These are phyloP conservation scores for Paramecium sonneborni DNA, from an alignment of 73 alveolate species.

Conservation along the genomic window DNA sequence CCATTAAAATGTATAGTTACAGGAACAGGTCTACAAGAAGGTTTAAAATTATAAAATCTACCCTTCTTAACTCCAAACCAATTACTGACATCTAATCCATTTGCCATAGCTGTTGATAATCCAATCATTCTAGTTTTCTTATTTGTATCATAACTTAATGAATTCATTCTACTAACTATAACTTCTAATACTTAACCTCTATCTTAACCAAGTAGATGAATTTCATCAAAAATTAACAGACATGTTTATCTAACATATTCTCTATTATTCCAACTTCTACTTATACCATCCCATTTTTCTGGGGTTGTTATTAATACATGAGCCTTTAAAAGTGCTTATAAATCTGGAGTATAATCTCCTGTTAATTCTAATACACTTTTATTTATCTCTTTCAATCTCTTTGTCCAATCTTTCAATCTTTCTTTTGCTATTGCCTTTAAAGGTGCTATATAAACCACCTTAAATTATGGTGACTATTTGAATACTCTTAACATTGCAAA, in stretches of 20 bases:
- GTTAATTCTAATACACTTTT: slow-evolving; percentile 93
- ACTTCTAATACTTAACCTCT: slow-evolving; percentile 99
- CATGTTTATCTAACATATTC: slow-evolving; percentile 95
- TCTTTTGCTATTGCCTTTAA: slow-evolving; percentile 98
- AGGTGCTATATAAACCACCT: slow-evolving; percentile 98
- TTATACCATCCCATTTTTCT: slow-evolving; percentile 99
- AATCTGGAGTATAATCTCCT: slow-evolving; percentile 99
- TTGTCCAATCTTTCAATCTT: slow-evolving; percentile 95
- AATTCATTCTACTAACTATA: slow-evolving; percentile 97
- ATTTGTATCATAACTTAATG: slow-evolving; percentile 70
- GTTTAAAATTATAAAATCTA: slow-evolving; percentile 99
- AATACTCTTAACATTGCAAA: slow-evolving; percentile 94
- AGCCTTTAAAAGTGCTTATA: slow-evolving; percentile 70
- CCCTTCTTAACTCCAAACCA: slow-evolving; percentile 98
- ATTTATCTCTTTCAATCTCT: slow-evolving; percentile 76
- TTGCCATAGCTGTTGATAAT: slow-evolving; percentile 99
- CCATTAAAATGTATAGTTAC: slow-evolving; percentile 99
- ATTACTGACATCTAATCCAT: slow-evolving; percentile 99
- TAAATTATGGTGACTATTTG: slow-evolving; percentile 87
- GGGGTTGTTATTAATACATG: slow-evolving; percentile 97
- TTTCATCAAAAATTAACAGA: slow-evolving; percentile 99
- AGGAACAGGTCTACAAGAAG: slow-evolving; percentile 99
- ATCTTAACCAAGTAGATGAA: slow-evolving; percentile 99
- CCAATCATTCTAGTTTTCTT: slow-evolving; percentile 93
- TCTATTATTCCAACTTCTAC: slow-evolving; percentile 99